Evolutionary conservation across 2,329 filamentous ascomycete species (phyloP).

Genomic region (Curvularia spicifera): DNA sequence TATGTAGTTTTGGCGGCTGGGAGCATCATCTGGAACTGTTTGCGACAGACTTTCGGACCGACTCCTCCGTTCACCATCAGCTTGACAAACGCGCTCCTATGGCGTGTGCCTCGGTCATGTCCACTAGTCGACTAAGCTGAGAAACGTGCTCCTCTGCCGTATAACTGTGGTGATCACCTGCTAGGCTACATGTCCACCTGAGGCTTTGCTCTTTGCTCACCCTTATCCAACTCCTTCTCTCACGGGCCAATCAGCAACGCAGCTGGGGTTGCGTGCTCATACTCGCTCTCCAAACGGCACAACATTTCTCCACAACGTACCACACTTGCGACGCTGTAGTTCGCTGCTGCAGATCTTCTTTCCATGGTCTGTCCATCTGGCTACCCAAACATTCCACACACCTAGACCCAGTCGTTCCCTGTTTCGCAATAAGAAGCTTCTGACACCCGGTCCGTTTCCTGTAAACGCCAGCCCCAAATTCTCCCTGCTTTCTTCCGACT

Average conservation of each 20-base stretch:
- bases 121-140: slow-evolving; percentile 11
- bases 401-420: background rate
- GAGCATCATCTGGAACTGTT: background rate
- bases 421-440: slow-evolving; percentile 13
- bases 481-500: background rate
- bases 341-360: background rate
- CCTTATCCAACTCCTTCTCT: background rate
- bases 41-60: slow-evolving; percentile 6
- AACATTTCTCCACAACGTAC: slow-evolving; percentile 3
- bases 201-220: slow-evolving; percentile 7
- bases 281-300: slow-evolving; percentile 11
- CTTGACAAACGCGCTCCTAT: background rate
- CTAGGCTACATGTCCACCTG: slow-evolving; percentile 2
- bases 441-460: background rate
- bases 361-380: slow-evolving; percentile 1
- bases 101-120: background rate
- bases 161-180: slow-evolving; percentile 9
- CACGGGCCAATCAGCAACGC: slow-evolving; percentile 13
- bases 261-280: slow-evolving; percentile 15
- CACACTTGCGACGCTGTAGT: background rate
- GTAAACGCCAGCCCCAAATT: background rate
- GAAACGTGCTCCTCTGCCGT: slow-evolving; percentile 9
- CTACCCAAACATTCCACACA: slow-evolving; percentile 5
- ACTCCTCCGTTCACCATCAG: background rate
- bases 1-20: background rate